Conservation (phyloP, 345 rosid species). For the Mangifera indica region DNA sequence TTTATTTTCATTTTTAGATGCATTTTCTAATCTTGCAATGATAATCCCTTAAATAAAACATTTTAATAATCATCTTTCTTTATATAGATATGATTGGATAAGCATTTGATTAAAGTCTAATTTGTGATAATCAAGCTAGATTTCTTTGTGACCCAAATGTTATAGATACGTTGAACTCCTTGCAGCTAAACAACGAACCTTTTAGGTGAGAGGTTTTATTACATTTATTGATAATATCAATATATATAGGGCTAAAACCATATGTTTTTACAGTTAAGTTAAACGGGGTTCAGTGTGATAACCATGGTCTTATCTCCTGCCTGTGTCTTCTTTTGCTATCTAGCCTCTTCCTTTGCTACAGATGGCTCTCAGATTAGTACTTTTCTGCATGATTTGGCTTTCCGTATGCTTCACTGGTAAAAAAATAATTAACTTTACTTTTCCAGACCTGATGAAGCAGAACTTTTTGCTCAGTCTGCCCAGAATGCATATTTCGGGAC, state of each 20-base stretch:
- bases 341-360: conserved; percentile 1
- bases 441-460: conserved; percentile 87
- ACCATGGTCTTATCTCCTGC: too few species aligned
- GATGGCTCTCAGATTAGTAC: too few species aligned
- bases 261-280: neutral
- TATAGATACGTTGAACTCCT: conserved; percentile 83
- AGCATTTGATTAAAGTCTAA: too few species aligned
- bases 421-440: conserved; percentile 18
- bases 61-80: too few species aligned
- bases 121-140: too few species aligned
- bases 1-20: too few species aligned
- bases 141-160: too few species aligned
- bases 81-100: too few species aligned
- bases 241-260: neutral
- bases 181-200: conserved; percentile 83
- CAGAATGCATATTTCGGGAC: conserved; percentile 81
- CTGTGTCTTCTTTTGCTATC: neutral
- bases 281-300: neutral
- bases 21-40: too few species aligned
- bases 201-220: conserved; percentile 55
- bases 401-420: conserved; percentile 2
- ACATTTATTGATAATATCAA: neutral
- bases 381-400: conserved; percentile 4
- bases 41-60: too few species aligned
- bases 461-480: conserved; percentile 80